Base-by-base conservation (phyloP, 495 filamentous ascomycete species). In the Cryomyces minteri region DNA sequence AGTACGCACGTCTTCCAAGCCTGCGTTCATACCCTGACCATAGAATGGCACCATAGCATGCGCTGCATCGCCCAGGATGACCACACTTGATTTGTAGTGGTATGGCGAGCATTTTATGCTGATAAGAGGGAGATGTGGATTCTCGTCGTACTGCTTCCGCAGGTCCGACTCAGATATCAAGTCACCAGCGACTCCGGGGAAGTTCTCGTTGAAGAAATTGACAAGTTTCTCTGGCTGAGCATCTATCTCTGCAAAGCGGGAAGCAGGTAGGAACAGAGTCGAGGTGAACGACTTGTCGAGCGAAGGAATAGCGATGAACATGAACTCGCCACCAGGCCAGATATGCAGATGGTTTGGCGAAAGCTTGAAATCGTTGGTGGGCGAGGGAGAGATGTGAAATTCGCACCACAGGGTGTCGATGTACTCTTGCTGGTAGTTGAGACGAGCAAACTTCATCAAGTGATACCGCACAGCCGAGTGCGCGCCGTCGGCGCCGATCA, bases 351-450 rank as follows among this genome's bases (percentile, higher is more conserved):
- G 85, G 58, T 94, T 82, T 11, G 85, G 84, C 0, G 82, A 85
- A 45, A 95, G 83, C 31, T 66, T 66, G 58, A 88, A 99, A 49
- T 66, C 71, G 8, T 68, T 64, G 18, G 62, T 50, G 10, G 32
- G 52, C 9, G 32, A 12, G 0, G 82, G 71, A 2, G 72, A 66
- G 48, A 99, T 88, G 38, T 76, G 78, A 58, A 95, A 94, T 52
- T 99, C 92, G 64, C 90, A 94, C 90, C 90, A 99, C 6, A 96
- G 64, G 0, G 88, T 88, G 59, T 94, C 87, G 61, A 99, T 87
- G 57, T 99, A 99, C 55, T 87, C 76, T 58, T 99, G 90, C 47
- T 88, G 72, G 55, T 94, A 96, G 57, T 84, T 72, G 69, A 96
- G 82, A 5, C 83, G 75, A 4, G 76, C 70, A 54, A 68, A 94